These are phyloP conservation scores for Camelina hispida DNA, from an alignment of 345 rosid genomes.

Conservation along the genomic window DNA sequence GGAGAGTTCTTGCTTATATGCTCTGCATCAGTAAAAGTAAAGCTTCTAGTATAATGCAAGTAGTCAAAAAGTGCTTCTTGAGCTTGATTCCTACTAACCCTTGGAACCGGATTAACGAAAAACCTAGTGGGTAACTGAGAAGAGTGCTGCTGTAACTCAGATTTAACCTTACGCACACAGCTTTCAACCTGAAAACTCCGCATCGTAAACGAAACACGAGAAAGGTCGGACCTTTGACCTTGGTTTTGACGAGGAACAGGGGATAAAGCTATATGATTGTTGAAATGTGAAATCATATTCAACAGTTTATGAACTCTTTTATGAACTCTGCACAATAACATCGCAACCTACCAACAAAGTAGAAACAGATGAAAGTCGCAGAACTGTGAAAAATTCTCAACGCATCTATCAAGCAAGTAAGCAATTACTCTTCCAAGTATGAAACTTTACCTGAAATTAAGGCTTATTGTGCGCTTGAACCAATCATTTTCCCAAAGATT, in stretches of 20 bases:
- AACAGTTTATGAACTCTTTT: conserved; percentile 37
- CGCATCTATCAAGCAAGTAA: neutral
- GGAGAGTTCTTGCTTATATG: conserved; percentile 87
- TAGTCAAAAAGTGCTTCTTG: conserved; percentile 73
- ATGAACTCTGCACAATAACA: conserved; percentile 47
- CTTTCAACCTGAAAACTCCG: conserved; percentile 45
- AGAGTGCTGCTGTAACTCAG: conserved; percentile 35
- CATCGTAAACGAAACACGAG: conserved; percentile 39
- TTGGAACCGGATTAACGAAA: conserved; percentile 47
- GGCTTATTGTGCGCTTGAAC: conserved; percentile 7
- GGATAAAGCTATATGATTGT: conserved; percentile 36
- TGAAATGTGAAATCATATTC: conserved; percentile 50
- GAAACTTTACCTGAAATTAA: neutral
- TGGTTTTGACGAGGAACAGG: conserved; percentile 42
- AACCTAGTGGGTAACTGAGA: conserved; percentile 38
- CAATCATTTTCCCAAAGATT: conserved; percentile 1
- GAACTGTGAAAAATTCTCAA: conserved; percentile 5
- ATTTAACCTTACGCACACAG: conserved; percentile 32
- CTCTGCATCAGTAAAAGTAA: conserved; percentile 69
- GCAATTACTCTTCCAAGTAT: neutral
- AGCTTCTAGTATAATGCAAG: conserved; percentile 71
- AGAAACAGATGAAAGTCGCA: neutral
- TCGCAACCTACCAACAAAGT: conserved; percentile 31
- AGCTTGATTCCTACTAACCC: conserved; percentile 55
- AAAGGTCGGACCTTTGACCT: conserved; percentile 42